Evolutionary conservation across 2,329 filamentous ascomycete species (phyloP).

Genomic region (Verticillium alfalfae): DNA sequence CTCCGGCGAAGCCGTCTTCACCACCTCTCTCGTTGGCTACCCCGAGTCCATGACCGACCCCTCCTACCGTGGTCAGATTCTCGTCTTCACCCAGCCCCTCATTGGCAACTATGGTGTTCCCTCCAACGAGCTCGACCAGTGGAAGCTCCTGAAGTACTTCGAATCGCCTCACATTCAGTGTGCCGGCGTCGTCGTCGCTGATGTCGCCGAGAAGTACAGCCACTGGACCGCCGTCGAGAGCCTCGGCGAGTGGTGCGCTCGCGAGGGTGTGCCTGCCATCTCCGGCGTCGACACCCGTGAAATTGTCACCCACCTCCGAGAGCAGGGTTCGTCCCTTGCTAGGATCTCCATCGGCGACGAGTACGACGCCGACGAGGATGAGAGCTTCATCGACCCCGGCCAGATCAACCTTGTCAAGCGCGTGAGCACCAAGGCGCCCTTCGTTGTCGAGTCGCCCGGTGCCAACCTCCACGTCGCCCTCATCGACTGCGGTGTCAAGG

Average conservation of each 20-base stretch:
- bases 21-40: slow-evolving; percentile 94
- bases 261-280: slow-evolving; percentile 93
- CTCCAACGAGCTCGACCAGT: slow-evolving; percentile 75
- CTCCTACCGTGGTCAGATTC: slow-evolving; percentile 87
- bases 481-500: slow-evolving; percentile 98
- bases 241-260: slow-evolving; percentile 87
- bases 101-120: slow-evolving; percentile 99
- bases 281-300: slow-evolving; percentile 95
- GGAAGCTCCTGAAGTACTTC: slow-evolving; percentile 93
- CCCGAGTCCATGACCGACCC: slow-evolving; percentile 91
- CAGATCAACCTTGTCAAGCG: slow-evolving; percentile 95
- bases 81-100: slow-evolving; percentile 95
- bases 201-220: slow-evolving; percentile 89
- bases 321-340: slow-evolving; percentile 93
- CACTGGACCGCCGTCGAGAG: slow-evolving; percentile 99
- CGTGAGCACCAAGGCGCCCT: slow-evolving; percentile 96
- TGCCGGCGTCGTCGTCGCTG: slow-evolving; percentile 89
- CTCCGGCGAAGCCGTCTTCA: slow-evolving; percentile 97
- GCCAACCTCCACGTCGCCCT: slow-evolving; percentile 88
- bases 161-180: slow-evolving; percentile 98
- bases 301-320: slow-evolving; percentile 91
- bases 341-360: slow-evolving; percentile 93
- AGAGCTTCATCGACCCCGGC: slow-evolving; percentile 89
- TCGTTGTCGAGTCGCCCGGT: slow-evolving; percentile 81
- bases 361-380: slow-evolving; percentile 97